Percentiles rank a stretch among this genome's conserved stretches.
phyloP scores from a whole-genome alignment of 2,329 filamentous ascomycete species.

The Mariannaea elegans region DNA sequence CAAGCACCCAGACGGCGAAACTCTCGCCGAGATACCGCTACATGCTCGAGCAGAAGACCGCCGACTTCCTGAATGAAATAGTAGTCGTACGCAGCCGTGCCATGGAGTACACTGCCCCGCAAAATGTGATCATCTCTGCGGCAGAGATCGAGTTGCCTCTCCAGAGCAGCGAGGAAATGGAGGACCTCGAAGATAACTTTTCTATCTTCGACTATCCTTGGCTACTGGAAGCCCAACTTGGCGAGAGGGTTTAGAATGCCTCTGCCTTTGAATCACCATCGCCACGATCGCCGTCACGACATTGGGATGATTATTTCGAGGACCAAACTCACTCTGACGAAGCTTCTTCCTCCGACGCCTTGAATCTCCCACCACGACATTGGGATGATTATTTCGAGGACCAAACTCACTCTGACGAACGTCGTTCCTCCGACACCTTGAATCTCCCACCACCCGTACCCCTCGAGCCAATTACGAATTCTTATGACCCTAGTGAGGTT shows the following conservation, averaged over 20 bases:
- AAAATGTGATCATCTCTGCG: constrained; percentile 9
- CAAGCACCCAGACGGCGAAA: constrained; percentile 25
- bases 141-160: neutral
- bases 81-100: constrained; percentile 13
- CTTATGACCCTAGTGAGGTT: neutral
- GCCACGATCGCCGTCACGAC: neutral
- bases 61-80: constrained; percentile 9
- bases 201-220: constrained; percentile 4
- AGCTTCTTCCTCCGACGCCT: too few species aligned
- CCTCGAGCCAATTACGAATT: neutral
- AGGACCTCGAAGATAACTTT: neutral
- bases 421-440: neutral
- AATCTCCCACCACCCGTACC: too few species aligned
- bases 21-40: constrained; percentile 21
- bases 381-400: too few species aligned
- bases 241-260: constrained; percentile 2
- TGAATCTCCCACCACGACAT: too few species aligned
- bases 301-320: too few species aligned
- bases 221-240: neutral
- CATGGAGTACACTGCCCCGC: constrained; percentile 4
- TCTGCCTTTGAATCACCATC: neutral
- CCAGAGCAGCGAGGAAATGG: neutral
- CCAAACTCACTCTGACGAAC: too few species aligned
- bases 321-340: too few species aligned
- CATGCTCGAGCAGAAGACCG: constrained; percentile 19